These are phyloP conservation scores for Macrophomina pseudophaseolina DNA, from an alignment of 2,329 filamentous ascomycete species.

Conservation along the genomic window DNA sequence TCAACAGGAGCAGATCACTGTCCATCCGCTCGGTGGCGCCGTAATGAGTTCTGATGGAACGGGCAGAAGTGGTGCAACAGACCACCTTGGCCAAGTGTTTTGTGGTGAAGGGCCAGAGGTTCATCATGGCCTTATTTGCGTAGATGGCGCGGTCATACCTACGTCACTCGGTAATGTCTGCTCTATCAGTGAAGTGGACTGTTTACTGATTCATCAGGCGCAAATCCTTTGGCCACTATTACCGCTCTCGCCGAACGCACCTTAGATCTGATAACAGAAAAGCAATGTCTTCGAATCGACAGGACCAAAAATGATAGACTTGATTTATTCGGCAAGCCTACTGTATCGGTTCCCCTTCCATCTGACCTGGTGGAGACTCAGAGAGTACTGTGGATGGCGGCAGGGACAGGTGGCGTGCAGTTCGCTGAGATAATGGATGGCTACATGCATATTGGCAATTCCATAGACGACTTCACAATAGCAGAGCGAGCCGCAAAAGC, in stretches of 20 bases:
- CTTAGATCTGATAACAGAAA: slow-evolving; percentile 57
- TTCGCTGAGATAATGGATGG: slow-evolving; percentile 71
- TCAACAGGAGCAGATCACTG: slow-evolving; percentile 59
- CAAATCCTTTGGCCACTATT: slow-evolving; percentile 73
- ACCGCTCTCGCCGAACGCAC: slow-evolving; percentile 70
- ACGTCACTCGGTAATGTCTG: slow-evolving; percentile 56
- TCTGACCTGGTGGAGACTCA: not conserved
- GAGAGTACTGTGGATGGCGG: slow-evolving; percentile 29
- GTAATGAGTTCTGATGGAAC: slow-evolving; percentile 66
- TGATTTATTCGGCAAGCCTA: slow-evolving; percentile 28
- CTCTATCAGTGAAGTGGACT: not conserved
- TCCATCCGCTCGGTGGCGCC: slow-evolving; percentile 71
- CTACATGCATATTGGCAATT: slow-evolving; percentile 56
- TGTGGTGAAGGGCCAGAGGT: slow-evolving; percentile 57
- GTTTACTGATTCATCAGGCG: slow-evolving; percentile 35
- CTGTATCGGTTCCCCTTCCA: not conserved
- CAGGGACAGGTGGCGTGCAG: slow-evolving; percentile 53
- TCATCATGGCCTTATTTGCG: slow-evolving; percentile 64
- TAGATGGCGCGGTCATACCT: slow-evolving; percentile 67
- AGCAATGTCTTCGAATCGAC: slow-evolving; percentile 51
- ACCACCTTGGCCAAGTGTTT: slow-evolving; percentile 67
- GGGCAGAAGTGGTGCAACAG: slow-evolving; percentile 62
- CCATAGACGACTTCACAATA: slow-evolving; percentile 58
- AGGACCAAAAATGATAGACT: slow-evolving; percentile 35
- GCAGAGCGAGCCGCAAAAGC: slow-evolving; percentile 29